Percentiles rank a stretch among this genome's conserved stretches.
Conservation (phyloP, 208 protist genomes). For the Entamoeba dispar region DNA sequence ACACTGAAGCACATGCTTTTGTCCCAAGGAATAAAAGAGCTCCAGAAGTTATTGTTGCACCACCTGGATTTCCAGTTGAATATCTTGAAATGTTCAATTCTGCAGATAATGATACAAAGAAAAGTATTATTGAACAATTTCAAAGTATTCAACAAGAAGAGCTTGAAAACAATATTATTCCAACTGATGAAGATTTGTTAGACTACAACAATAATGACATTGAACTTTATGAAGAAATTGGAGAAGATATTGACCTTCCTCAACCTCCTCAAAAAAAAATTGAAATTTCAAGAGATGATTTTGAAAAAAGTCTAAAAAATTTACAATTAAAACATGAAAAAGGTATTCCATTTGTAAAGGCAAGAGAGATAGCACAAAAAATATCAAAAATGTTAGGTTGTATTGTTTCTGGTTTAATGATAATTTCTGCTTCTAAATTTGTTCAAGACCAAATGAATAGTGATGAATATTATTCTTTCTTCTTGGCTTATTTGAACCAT, state of each 20-base stretch:
- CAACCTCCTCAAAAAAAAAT: background rate
- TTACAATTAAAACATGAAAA: background rate
- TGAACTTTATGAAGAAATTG: too few relatives aligned
- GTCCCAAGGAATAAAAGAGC: background rate
- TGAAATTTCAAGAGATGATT: background rate
- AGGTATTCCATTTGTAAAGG: background rate
- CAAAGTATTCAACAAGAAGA: background rate
- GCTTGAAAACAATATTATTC: background rate
- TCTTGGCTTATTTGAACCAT: background rate
- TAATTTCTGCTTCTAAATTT: background rate
- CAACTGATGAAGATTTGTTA: background rate
- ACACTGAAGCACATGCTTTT: background rate
- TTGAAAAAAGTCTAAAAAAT: background rate
- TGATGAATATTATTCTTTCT: background rate
- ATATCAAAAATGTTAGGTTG: background rate
- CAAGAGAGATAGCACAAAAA: background rate
- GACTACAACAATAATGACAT: background rate
- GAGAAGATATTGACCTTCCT: background rate
- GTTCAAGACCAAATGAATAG: background rate
- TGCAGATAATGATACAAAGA: background rate
- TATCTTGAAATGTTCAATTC: background rate
- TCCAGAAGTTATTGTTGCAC: background rate
- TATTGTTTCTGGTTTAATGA: background rate
- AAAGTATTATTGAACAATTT: background rate
- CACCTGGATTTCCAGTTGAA: background rate